These are phyloP conservation scores for Pezicula neosporulosa DNA, from an alignment of 2,329 filamentous ascomycete genomes.

Conservation along the genomic window DNA sequence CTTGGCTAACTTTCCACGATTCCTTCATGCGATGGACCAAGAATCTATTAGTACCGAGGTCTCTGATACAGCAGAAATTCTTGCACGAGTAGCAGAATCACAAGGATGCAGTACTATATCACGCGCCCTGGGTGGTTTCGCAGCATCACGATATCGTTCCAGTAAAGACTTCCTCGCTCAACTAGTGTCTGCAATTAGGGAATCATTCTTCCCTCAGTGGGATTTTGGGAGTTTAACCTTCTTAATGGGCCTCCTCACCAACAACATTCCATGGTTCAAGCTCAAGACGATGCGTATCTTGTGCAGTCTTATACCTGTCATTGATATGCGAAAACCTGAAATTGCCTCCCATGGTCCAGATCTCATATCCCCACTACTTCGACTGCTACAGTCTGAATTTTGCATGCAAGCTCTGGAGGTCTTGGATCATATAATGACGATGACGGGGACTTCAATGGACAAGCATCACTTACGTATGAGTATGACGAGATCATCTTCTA, in stretches of 20 bases:
- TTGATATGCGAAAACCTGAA: conserved; percentile 89
- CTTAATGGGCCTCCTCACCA: conserved; percentile 86
- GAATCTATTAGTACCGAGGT: conserved; percentile 51
- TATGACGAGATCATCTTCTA: conserved; percentile 86
- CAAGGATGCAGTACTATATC: conserved; percentile 68
- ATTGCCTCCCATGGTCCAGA: conserved; percentile 90
- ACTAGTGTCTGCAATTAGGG: conserved; percentile 69
- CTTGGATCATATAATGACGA: conserved; percentile 91
- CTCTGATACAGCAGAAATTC: conserved; percentile 61
- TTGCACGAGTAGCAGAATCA: conserved; percentile 69
- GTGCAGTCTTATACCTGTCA: conserved; percentile 77
- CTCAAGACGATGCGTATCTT: conserved; percentile 90
- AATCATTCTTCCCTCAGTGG: conserved; percentile 75
- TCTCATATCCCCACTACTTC: conserved; percentile 86
- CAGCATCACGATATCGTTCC: conserved; percentile 61
- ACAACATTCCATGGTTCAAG: conserved; percentile 85
- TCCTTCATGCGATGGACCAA: conserved; percentile 75
- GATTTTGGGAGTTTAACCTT: conserved; percentile 88
- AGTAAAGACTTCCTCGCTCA: conserved; percentile 75
- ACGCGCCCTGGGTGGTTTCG: conserved; percentile 66
- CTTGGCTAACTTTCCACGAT: conserved; percentile 88
- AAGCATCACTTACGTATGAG: conserved; percentile 96
- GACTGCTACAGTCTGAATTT: conserved; percentile 87
- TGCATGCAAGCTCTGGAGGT: conserved; percentile 91
- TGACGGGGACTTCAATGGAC: conserved; percentile 89